phyloP scores from a whole-genome alignment of 202 grass and related monocot species.

The Setaria viridis region DNA sequence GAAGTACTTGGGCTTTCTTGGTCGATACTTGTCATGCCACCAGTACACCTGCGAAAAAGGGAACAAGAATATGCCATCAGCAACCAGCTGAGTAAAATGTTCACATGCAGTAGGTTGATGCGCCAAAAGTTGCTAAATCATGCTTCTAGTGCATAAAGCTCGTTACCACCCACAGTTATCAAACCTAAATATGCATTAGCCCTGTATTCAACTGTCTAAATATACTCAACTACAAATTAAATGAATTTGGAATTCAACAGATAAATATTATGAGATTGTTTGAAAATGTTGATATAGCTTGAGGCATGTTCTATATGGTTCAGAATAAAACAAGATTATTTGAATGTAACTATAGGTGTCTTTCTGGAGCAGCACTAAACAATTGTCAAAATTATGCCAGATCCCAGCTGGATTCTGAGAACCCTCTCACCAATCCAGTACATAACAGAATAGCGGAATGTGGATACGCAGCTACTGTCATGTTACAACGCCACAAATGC shows the following conservation, averaged over 20 bases:
- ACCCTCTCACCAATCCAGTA: neutral
- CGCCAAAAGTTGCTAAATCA: constrained; percentile 7
- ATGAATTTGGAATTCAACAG: neutral
- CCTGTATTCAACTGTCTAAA: constrained; percentile 8
- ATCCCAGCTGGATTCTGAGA: constrained; percentile 5
- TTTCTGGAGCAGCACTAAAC: constrained; percentile 6
- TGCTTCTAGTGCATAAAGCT: constrained; percentile 6
- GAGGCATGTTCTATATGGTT: neutral
- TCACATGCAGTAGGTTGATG: constrained; percentile 7
- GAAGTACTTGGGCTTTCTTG: constrained; percentile 97
- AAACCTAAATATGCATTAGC: constrained; percentile 18
- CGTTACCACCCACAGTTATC: neutral
- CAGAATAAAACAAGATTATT: neutral
- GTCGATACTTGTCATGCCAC: constrained; percentile 98
- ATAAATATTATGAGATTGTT: neutral
- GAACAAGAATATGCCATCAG: constrained; percentile 36
- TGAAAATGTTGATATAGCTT: neutral
- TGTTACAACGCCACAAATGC: constrained; percentile 9
- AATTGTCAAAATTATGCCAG: neutral
- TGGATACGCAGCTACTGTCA: constrained; percentile 9
- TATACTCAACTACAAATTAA: constrained; percentile 26
- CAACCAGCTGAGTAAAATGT: constrained; percentile 23
- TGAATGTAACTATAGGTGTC: neutral
- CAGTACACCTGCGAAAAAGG: constrained; percentile 78
- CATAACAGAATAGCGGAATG: neutral